These are phyloP conservation scores for Neonectria faginata DNA, from an alignment of 2,329 filamentous ascomycete genomes.

Conservation along the genomic window DNA sequence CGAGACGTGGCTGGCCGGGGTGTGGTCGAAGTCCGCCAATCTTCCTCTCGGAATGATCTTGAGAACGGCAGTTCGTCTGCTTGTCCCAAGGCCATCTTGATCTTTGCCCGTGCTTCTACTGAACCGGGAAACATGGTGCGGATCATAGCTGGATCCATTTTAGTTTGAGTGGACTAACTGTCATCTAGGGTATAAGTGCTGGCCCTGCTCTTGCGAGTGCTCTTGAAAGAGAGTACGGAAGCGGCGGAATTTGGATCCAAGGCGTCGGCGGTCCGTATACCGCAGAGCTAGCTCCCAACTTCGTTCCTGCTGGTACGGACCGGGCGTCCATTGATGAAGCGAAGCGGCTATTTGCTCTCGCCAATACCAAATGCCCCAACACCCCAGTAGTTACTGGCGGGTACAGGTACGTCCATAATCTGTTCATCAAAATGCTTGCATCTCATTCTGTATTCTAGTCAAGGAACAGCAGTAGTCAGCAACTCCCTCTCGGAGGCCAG, in stretches of 20 bases:
- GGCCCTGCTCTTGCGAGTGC: constrained; percentile 47
- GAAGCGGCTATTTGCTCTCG: constrained; percentile 53
- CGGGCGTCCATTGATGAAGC: constrained; percentile 55
- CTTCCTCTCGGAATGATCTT: constrained; percentile 42
- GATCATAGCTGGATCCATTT: too few species aligned
- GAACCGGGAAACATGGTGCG: constrained; percentile 55
- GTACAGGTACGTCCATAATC: constrained; percentile 40
- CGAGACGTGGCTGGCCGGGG: not conserved
- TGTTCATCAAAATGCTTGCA: constrained; percentile 44
- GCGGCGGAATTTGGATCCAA: constrained; percentile 54
- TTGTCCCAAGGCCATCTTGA: constrained; percentile 54
- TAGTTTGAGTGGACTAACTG: not conserved
- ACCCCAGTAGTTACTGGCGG: constrained; percentile 57
- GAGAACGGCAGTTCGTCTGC: constrained; percentile 42
- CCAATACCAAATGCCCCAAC: constrained; percentile 57
- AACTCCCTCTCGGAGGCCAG: constrained; percentile 52
- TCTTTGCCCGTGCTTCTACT: constrained; percentile 55
- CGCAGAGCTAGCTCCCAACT: constrained; percentile 52
- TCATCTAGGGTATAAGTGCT: constrained; percentile 44
- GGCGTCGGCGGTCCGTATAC: constrained; percentile 57
- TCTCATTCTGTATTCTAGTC: constrained; percentile 56
- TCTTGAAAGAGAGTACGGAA: constrained; percentile 44
- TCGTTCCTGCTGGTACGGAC: constrained; percentile 53
- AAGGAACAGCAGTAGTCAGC: constrained; percentile 59
- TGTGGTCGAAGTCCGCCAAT: not conserved